These are phyloP conservation scores for Fusarium solani-melongenae DNA, from an alignment of 2,329 filamentous ascomycete genomes.

Conservation along the genomic window DNA sequence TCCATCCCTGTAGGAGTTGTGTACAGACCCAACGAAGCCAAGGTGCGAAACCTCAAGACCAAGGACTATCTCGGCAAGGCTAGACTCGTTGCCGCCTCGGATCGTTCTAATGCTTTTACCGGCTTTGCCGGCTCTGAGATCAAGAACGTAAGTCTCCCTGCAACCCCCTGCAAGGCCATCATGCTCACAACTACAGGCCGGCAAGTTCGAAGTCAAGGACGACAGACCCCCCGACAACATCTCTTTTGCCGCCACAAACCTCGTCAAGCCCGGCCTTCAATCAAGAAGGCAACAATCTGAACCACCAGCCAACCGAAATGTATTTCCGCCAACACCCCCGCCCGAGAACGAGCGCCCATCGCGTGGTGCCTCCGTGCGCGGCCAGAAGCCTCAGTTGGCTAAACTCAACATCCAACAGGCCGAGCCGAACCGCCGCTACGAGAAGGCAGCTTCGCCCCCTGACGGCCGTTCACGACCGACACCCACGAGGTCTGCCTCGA, in stretches of 20 bases:
- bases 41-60: slow-evolving; percentile 97
- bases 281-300: slow-evolving; percentile 88
- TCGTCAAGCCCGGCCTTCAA: slow-evolving; percentile 86
- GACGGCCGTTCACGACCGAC: slow-evolving; percentile 47
- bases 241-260: slow-evolving; percentile 91
- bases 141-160: slow-evolving; percentile 69
- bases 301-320: slow-evolving; percentile 79
- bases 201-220: slow-evolving; percentile 71
- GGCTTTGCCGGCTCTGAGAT: slow-evolving; percentile 84
- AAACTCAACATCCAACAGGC: slow-evolving; percentile 70
- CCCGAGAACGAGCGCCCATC: slow-evolving; percentile 83
- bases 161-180: not conserved
- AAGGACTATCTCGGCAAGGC: slow-evolving; percentile 98
- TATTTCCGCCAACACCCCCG: slow-evolving; percentile 98
- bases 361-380: slow-evolving; percentile 70
- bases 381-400: slow-evolving; percentile 69
- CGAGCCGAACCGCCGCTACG: slow-evolving; percentile 64
- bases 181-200: slow-evolving; percentile 53
- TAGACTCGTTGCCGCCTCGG: slow-evolving; percentile 88
- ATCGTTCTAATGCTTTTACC: slow-evolving; percentile 82
- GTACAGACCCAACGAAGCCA: slow-evolving; percentile 95
- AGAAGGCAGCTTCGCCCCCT: slow-evolving; percentile 63
- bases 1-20: slow-evolving; percentile 96
- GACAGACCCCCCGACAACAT: slow-evolving; percentile 86
- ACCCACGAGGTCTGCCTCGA: slow-evolving; percentile 57